Evolutionary conservation across 371 early-diverging fungal genomes (phyloP), one percentile per base, ranked within the genome.

Genomic region (Syncephalastrum monosporum): DNA sequence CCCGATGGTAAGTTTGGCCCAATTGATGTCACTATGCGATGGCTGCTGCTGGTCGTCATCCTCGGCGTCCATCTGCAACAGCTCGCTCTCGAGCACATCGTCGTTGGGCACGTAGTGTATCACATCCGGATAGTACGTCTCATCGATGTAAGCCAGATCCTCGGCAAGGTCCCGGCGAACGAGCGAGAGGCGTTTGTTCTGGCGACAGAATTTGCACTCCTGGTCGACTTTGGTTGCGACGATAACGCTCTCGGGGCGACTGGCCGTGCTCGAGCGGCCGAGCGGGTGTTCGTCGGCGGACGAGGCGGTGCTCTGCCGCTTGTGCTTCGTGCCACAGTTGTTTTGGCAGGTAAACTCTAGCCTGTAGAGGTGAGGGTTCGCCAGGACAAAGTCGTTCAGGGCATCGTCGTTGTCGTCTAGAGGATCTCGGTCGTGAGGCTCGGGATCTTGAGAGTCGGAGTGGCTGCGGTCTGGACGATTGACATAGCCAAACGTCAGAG

Each of bases 141-240:
- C 67, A 45, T 75, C 76, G 50, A 75, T 71, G 52, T 75, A 75
- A 7, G 66, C 64, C 23, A 75, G 60, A 49, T 75, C 76, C 27
- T 61, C 60, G 14, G 64, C 74, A 10, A 74, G 50, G 24, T 68
- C 55, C 44, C 63, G 47, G 10, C 67, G 74, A 3, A 74, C 67
- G 8, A 74, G 29, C 12, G 71, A 69, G 41, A 71, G 19, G 4
- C 68, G 59, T 17, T 71, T 71, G 47, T 56, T 63, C 45, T 68
- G 60, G 3, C 63, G 56, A 49, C 74, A 74, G 27, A 50, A 21
- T 46, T 44, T 47, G 33, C 71, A 74, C 42, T 62, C 63, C 55
- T 67, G 50, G 47, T 55, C 46, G 6, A 54, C 50, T 14, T 53
- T 42, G 24, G 67, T 63, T 3, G 65, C 56, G 17, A 62, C 63